These are phyloP conservation scores for Termitomyces sp. DNA, from an alignment of 1,284 basidiomycete genomes.

Conservation along the genomic window DNA sequence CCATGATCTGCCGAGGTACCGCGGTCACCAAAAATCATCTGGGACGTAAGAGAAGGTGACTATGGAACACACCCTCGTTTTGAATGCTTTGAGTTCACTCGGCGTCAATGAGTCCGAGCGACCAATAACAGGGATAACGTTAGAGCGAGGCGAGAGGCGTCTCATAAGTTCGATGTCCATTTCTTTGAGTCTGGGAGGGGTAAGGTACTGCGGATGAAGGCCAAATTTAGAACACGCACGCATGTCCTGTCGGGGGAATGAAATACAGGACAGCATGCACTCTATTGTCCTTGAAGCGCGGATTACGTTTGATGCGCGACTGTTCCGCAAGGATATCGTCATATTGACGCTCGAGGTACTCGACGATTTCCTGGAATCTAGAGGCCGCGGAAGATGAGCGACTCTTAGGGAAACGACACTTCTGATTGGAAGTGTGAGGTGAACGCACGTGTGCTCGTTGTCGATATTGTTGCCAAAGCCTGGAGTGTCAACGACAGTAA, in stretches of 20 bases:
- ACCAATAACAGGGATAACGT: slow-evolving; percentile 97
- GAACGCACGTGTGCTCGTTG: slow-evolving; percentile 87
- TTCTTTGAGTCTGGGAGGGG: slow-evolving; percentile 70
- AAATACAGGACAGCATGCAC: slow-evolving; percentile 96
- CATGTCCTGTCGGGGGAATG: slow-evolving; percentile 71
- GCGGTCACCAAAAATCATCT: slow-evolving; percentile 5
- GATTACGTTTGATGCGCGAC: slow-evolving; percentile 97
- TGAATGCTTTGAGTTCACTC: slow-evolving; percentile 85
- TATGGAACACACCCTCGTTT: slow-evolving; percentile 70
- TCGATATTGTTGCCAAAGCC: slow-evolving; percentile 98
- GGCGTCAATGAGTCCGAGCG: slow-evolving; percentile 92
- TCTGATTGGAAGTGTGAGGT: slow-evolving; percentile 3
- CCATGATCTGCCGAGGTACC: slow-evolving; percentile 71
- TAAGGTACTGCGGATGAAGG: background rate
- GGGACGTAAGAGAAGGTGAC: slow-evolving; percentile 17
- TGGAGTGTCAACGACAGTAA: slow-evolving; percentile 97
- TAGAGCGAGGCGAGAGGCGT: slow-evolving; percentile 89
- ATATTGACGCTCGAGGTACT: slow-evolving; percentile 95
- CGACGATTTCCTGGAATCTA: slow-evolving; percentile 93
- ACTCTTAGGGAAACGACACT: slow-evolving; percentile 1
- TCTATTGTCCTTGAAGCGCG: slow-evolving; percentile 94
- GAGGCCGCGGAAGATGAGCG: slow-evolving; percentile 10
- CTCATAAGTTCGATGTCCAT: slow-evolving; percentile 98
- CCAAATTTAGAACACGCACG: slow-evolving; percentile 34
- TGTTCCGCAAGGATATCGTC: slow-evolving; percentile 98